Conservation (phyloP, 2,329 filamentous ascomycete species). For the Kalmusia sp. region DNA sequence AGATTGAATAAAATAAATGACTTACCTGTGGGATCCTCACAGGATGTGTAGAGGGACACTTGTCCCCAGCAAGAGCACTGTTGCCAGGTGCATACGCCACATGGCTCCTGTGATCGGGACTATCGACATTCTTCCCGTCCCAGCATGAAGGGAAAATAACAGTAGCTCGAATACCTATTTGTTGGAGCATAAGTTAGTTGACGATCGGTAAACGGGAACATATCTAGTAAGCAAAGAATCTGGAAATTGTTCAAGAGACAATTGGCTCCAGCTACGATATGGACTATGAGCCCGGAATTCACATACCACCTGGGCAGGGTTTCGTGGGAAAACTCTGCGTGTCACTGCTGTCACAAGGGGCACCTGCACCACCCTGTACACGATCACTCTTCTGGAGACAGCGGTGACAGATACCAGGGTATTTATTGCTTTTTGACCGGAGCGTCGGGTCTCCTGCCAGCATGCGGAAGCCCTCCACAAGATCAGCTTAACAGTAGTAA, state of each 20-base stretch:
- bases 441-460: slow-evolving; percentile 15
- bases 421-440: slow-evolving; percentile 7
- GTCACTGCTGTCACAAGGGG: slow-evolving; percentile 33
- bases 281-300: too few species aligned
- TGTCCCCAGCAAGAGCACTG: slow-evolving; percentile 53
- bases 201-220: too few species aligned
- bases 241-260: too few species aligned
- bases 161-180: slow-evolving; percentile 72
- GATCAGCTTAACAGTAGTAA: not conserved
- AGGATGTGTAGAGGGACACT: slow-evolving; percentile 54
- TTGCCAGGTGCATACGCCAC: slow-evolving; percentile 63
- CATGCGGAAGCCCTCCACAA: slow-evolving; percentile 16
- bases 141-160: slow-evolving; percentile 78
- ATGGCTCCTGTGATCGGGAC: slow-evolving; percentile 66
- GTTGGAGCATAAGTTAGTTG: too few species aligned
- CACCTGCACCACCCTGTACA: slow-evolving; percentile 25
- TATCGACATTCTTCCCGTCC: slow-evolving; percentile 64
- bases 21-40: slow-evolving; percentile 55
- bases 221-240: too few species aligned
- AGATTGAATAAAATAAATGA: too few species aligned
- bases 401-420: slow-evolving; percentile 23
- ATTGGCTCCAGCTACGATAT: too few species aligned
- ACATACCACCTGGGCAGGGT: slow-evolving; percentile 79
- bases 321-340: slow-evolving; percentile 61
- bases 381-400: slow-evolving; percentile 27